These are phyloP conservation scores for Stephania yunnanensis DNA, from an alignment of 164 flowering plant genomes.

Conservation along the genomic window DNA sequence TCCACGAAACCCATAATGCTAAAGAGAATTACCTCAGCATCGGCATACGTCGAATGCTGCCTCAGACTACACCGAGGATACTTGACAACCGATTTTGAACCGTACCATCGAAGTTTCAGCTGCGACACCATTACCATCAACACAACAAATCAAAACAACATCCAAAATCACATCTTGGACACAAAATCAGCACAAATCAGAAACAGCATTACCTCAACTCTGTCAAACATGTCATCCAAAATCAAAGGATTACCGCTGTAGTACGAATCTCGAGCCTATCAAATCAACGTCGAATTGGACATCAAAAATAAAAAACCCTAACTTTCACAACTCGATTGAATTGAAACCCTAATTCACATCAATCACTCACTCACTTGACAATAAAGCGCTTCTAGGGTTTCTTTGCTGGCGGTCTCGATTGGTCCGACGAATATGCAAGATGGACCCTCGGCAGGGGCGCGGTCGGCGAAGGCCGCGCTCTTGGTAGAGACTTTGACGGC, in stretches of 20 bases:
- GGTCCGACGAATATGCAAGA: slow-evolving; percentile 91
- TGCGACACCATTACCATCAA: slow-evolving; percentile 18
- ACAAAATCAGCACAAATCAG: neutral
- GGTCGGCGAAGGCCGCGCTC: slow-evolving; percentile 13
- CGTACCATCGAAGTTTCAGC: slow-evolving; percentile 80
- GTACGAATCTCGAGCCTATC: slow-evolving; percentile 83
- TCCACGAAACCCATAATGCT: neutral
- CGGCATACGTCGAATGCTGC: slow-evolving; percentile 79
- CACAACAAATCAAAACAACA: neutral
- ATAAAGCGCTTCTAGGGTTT: slow-evolving; percentile 89
- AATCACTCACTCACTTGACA: slow-evolving; percentile 38
- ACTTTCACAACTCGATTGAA: neutral
- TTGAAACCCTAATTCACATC: neutral
- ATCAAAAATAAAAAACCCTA: neutral
- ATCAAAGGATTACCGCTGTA: slow-evolving; percentile 88
- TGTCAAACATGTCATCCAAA: slow-evolving; percentile 93
- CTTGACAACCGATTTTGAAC: slow-evolving; percentile 87
- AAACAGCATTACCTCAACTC: slow-evolving; percentile 66
- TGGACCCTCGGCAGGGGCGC: slow-evolving; percentile 54
- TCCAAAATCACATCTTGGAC: neutral
- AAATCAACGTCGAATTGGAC: neutral
- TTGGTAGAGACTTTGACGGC: slow-evolving; percentile 31
- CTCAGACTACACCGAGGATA: slow-evolving; percentile 93
- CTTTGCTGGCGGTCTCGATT: slow-evolving; percentile 74
- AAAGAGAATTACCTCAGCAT: slow-evolving; percentile 79